Percentiles rank a stretch among this genome's conserved stretches.
phyloP scores from a whole-genome alignment of 176 grass and related monocot genomes.

The Panicum miliaceum region DNA sequence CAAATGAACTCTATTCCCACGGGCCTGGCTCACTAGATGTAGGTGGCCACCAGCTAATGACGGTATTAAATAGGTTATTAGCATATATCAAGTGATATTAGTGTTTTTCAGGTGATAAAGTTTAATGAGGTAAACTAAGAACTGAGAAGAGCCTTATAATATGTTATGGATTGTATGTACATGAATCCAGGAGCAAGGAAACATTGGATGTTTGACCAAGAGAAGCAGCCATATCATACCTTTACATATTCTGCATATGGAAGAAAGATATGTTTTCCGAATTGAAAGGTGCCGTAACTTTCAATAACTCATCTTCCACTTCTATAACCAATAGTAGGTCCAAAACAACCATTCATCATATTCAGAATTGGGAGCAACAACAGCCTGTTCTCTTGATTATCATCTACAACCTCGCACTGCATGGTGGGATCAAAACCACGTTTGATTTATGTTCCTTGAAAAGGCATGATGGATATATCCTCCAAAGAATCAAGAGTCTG shows the following conservation, averaged over 20 bases:
- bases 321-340: not conserved
- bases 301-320: not conserved
- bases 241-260: not conserved
- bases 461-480: conserved; percentile 16
- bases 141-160: not conserved
- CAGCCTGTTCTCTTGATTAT: not conserved
- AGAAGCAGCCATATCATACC: not conserved
- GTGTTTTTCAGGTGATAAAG: too few species aligned
- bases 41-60: too few species aligned
- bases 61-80: too few species aligned
- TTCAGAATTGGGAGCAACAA: not conserved
- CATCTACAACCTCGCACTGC: not conserved
- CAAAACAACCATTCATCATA: not conserved
- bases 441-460: not conserved
- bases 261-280: not conserved
- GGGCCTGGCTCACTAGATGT: too few species aligned
- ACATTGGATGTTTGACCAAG: too few species aligned
- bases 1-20: too few species aligned
- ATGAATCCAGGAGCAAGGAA: not conserved
- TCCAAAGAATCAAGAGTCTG: conserved; percentile 49
- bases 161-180: not conserved
- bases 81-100: too few species aligned
- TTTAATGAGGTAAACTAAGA: too few species aligned
- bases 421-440: not conserved
- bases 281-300: not conserved